A percentile compares a stretch with the other conserved stretches of the same genome.
phyloP scores from a whole-genome alignment of 441 rosid genomes.

The Adansonia rubrostipa region DNA sequence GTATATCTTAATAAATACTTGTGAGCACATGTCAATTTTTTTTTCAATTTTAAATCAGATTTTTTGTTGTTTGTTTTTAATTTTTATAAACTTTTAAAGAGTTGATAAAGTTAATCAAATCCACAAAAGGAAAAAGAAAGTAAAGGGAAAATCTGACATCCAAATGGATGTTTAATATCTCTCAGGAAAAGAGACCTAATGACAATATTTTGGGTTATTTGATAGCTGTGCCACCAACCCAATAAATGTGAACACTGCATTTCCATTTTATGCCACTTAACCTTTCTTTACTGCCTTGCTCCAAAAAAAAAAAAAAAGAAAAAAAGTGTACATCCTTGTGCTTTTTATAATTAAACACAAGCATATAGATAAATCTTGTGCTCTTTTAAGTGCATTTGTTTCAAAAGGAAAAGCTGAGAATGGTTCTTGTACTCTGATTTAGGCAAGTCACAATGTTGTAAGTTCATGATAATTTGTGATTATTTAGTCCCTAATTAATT shows the following conservation, averaged over 20 bases:
- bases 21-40: no score
- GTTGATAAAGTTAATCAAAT: no score
- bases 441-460: neutral
- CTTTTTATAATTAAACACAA: neutral
- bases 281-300: neutral
- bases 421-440: neutral
- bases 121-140: no score
- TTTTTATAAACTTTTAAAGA: no score
- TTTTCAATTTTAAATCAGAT: no score
- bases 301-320: neutral
- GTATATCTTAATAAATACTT: no score
- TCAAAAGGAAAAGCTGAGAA: neutral
- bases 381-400: neutral
- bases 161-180: neutral
- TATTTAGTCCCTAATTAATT: neutral
- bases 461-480: neutral
- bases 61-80: no score
- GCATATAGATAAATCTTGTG: neutral
- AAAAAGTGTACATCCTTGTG: neutral
- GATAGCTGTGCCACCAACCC: neutral
- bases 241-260: neutral
- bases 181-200: neutral
- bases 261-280: neutral
- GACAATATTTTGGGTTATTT: neutral
- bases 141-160: neutral